Evolutionary conservation across 2,329 filamentous ascomycete genomes (phyloP), one percentile per base, ranked within the genome.

Genomic region (Monosporascus sp.): DNA sequence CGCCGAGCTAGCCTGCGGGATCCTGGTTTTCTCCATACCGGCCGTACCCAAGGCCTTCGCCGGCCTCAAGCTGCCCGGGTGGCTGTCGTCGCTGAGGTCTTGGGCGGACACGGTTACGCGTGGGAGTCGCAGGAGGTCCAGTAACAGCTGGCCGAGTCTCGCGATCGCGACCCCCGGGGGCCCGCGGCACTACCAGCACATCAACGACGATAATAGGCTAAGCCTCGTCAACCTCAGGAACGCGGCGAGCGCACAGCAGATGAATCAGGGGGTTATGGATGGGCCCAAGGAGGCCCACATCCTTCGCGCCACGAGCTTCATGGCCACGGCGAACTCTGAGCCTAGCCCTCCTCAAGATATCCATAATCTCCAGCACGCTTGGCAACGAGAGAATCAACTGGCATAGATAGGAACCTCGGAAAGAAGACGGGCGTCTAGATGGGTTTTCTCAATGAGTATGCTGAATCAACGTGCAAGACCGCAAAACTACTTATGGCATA

Each of bases 1-100:
- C n/a, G 55, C 55, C n/a, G 55, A 56, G 31, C 50, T 50, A 25
- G 54, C 55, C n/a, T 50, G 55, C 17, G 55, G 52, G 14, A 52
- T 56, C 18, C 39, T 56, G 7, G 48, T 56, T 8, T 54, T 54
- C 45, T 54, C 52, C 37, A 47, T 46, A 18, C 55, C 55, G 3
- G 18, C 47, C 6, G 41, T 46, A 11, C 55, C 55, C 8, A 49
- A 44, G 25, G 47, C 54, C 6, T 49, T 31, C 37, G 50, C 25
- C 14, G 48, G 47, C 22, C 9, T 51, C 15, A 31, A 38, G n/a
- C 9, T 48, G 11, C 15, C 43, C 3, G 25, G 27, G 8, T 52
- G 50, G 48, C 22, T 46, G 14, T 27, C 43, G 43, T 46, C 43
- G 24, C 22, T 46, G 24, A 31, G 24, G 14, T 46, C 22, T 14